Evolutionary conservation across 2,329 filamentous ascomycete genomes (phyloP).

Genomic region (Drechslera avenae): DNA sequence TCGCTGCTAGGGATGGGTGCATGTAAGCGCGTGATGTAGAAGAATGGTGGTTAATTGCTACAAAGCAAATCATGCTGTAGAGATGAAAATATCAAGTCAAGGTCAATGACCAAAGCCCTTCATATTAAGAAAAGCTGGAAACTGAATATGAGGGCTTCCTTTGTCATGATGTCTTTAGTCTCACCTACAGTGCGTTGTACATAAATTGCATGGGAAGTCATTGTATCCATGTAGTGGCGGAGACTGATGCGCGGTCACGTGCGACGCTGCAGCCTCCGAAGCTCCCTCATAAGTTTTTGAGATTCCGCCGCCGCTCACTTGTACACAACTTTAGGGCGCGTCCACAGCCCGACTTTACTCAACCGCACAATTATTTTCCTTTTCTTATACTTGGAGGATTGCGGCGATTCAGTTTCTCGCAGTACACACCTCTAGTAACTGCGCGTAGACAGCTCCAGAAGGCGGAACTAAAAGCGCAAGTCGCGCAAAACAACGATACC

Average conservation of each 20-base stretch:
- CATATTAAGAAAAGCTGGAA: no score
- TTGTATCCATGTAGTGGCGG: not conserved
- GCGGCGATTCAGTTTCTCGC: conserved; percentile 8
- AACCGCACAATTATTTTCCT: conserved; percentile 12
- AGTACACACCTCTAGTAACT: conserved; percentile 11
- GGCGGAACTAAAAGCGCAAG: conserved; percentile 25
- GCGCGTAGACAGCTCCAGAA: conserved; percentile 11
- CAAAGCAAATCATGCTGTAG: not conserved
- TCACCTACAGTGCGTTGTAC: not conserved
- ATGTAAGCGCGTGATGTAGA: not conserved
- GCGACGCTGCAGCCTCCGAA: conserved; percentile 13
- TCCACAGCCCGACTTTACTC: conserved; percentile 26
- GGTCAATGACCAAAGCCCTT: not conserved
- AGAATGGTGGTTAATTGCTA: not conserved
- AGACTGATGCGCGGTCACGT: conserved; percentile 18
- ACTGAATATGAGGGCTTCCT: no score
- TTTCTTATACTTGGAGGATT: conserved; percentile 12
- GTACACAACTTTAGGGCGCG: conserved; percentile 29
- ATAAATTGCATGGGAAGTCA: not conserved
- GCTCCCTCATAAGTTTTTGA: conserved; percentile 22
- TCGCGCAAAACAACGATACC: conserved; percentile 24
- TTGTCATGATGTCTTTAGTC: no score
- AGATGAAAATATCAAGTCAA: not conserved
- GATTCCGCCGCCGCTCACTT: conserved; percentile 21
- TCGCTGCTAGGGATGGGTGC: not conserved